Conservation (phyloP, 371 early-diverging fungal species). For the Mortierella sp. region DNA sequence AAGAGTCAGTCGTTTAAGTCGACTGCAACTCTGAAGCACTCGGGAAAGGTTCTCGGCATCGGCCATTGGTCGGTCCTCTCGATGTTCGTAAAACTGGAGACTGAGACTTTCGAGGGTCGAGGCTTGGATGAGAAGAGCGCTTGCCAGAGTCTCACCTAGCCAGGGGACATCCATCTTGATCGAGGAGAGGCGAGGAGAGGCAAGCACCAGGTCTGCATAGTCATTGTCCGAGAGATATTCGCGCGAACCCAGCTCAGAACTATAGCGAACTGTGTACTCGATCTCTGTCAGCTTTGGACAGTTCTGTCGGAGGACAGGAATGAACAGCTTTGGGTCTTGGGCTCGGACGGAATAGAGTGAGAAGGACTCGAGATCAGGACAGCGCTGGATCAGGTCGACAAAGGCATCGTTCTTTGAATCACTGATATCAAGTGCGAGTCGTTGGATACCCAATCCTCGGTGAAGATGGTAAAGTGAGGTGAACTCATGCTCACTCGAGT, state of each 20-base stretch:
- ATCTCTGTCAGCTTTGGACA: constrained; percentile 22
- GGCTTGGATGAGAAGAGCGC: constrained; percentile 24
- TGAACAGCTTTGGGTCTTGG: constrained; percentile 19
- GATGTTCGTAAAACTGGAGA: constrained; percentile 24
- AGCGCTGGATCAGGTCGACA: constrained; percentile 23
- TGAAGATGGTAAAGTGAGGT: too few species aligned
- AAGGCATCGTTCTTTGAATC: constrained; percentile 27
- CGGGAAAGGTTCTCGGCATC: constrained; percentile 22
- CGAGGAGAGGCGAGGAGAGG: not conserved
- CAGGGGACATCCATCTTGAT: constrained; percentile 42
- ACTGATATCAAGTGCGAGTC: constrained; percentile 28
- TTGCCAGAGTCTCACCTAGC: constrained; percentile 24
- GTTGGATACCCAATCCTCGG: constrained; percentile 8
- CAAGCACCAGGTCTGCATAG: constrained; percentile 27
- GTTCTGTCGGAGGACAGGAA: constrained; percentile 18
- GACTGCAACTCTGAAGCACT: constrained; percentile 19
- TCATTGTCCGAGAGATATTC: constrained; percentile 34
- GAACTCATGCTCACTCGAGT: too few species aligned
- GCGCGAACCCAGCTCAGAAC: constrained; percentile 15
- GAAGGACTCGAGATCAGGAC: constrained; percentile 29
- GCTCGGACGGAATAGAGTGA: constrained; percentile 32
- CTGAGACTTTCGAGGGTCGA: constrained; percentile 11
- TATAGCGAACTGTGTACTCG: constrained; percentile 31
- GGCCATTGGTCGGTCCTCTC: constrained; percentile 7
- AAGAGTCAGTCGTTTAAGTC: constrained; percentile 15